A percentile compares a stretch with the other conserved stretches of the same genome.
These are phyloP conservation scores for Hypoxylon sp. DNA, from an alignment of 2,329 filamentous ascomycete genomes.

Conservation along the genomic window DNA sequence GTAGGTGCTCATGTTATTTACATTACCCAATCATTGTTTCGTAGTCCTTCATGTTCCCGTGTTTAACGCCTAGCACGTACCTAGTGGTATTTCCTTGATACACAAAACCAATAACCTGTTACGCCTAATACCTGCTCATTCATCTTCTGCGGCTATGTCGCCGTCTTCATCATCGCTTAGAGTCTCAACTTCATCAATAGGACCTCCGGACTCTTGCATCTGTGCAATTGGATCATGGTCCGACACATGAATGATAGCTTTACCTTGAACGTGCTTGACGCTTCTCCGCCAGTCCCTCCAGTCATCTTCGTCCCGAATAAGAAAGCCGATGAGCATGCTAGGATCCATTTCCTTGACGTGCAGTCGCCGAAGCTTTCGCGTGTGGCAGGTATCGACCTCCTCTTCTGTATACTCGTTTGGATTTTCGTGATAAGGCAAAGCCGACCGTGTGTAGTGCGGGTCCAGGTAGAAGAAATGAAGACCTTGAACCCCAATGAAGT, in stretches of 20 bases:
- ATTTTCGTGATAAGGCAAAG: slow-evolving; percentile 75
- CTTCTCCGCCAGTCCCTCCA: slow-evolving; percentile 86
- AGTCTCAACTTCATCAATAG: slow-evolving; percentile 90
- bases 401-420: slow-evolving; percentile 74
- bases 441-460: slow-evolving; percentile 86
- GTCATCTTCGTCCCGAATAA: slow-evolving; percentile 86
- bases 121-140: slow-evolving; percentile 31
- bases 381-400: slow-evolving; percentile 89
- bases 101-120: slow-evolving; percentile 33
- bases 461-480: slow-evolving; percentile 94
- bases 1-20: slow-evolving; percentile 44
- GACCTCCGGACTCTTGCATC: slow-evolving; percentile 74
- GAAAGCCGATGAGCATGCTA: slow-evolving; percentile 95
- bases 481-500: slow-evolving; percentile 74
- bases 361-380: slow-evolving; percentile 83
- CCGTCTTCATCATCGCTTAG: slow-evolving; percentile 77
- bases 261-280: slow-evolving; percentile 83
- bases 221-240: slow-evolving; percentile 75
- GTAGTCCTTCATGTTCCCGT: slow-evolving; percentile 27
- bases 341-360: slow-evolving; percentile 96
- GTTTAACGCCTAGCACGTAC: slow-evolving; percentile 46
- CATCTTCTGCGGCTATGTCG: slow-evolving; percentile 32
- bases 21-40: slow-evolving; percentile 30
- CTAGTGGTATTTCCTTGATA: slow-evolving; percentile 39
- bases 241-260: slow-evolving; percentile 87